Percentiles rank a stretch among this genome's conserved stretches.
phyloP scores from a whole-genome alignment of 345 rosid genomes.

The Ricinus communis region DNA sequence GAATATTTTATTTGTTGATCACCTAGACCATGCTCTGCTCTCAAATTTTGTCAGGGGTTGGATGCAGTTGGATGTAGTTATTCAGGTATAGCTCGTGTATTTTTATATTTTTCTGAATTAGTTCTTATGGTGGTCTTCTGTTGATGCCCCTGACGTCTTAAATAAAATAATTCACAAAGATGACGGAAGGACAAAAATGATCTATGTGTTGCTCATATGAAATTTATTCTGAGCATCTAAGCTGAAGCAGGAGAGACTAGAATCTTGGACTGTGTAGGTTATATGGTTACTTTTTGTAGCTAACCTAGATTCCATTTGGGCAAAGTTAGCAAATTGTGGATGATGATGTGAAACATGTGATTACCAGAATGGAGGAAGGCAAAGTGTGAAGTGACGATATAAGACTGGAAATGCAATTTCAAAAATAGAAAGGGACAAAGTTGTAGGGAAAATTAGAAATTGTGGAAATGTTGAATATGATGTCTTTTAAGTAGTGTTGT shows the following conservation, averaged over 20 bases:
- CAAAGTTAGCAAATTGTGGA: not conserved
- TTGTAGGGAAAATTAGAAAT: too few species aligned
- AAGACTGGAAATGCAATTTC: not conserved
- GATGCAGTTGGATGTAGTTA: slow-evolving; percentile 61
- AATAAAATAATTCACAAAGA: not conserved
- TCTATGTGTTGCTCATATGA: slow-evolving; percentile 1
- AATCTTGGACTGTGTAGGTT: not conserved
- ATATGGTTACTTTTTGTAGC: not conserved
- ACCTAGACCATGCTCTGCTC: slow-evolving; percentile 82
- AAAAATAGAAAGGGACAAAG: not conserved
- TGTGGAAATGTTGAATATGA: not conserved
- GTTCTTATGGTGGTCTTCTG: slow-evolving; percentile 1
- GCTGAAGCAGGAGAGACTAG: not conserved
- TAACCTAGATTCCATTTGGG: not conserved
- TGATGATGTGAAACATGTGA: not conserved
- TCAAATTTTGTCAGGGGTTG: slow-evolving; percentile 59
- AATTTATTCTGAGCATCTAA: not conserved
- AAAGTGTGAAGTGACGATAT: not conserved
- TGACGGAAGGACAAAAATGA: not conserved
- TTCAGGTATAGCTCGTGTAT: slow-evolving; percentile 61
- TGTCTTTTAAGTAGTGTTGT: not conserved
- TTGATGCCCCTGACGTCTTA: not conserved
- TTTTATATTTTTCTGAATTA: not conserved
- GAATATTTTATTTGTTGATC: slow-evolving; percentile 61
- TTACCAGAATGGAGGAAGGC: not conserved